Base-by-base conservation (phyloP, 495 filamentous ascomycete species). In the Aspergillus sclerotioniger region DNA sequence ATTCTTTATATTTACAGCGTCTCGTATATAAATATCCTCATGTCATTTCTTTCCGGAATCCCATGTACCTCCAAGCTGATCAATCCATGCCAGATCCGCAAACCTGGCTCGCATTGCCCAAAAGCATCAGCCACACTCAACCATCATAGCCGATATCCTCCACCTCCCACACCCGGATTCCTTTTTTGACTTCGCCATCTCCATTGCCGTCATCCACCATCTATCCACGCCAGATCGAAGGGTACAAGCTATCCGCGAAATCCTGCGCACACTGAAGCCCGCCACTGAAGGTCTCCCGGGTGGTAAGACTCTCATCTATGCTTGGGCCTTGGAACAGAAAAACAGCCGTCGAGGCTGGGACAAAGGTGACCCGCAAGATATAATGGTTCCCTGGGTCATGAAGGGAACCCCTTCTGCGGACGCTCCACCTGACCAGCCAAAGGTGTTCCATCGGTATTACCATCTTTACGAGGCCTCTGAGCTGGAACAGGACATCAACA, bases 261-360 rank as follows among this genome's bases (percentile, higher is more conserved):
- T 96, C 29, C 77, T 98, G 62, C 80, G 83, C 53, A 84, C 84
- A 49, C 76, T 96, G 58, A 83, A 73, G 59, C 73, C 68, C 16
- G 53, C 69, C 19, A 68, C 65, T 17, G 63, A 63, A 51, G 57
- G 56, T 16, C 50, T 60, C 33, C 65, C 63, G 33, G 77, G 77
- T 10, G 90, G 91, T 12, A 85, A 79, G 67, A 85, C 89, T 16
- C 72, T 98, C 58, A 79, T 97, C 21, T 96, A 93, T 69, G 94
- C 93, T n/a, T 98, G 94, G 94, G 94, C 94, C 3, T 80, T 98
- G 21, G 94, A 98, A 75, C 94, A 98, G 71, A 88, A 89, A 69
- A 76, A 74, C 58, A 96, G 92, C 68, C 87, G 95, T 55, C 78
- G 94, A 64, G 94, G 94, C 17, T 98, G 93, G 94, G 88, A 90